Base-by-base conservation (phyloP, 345 rosid genomes). In the Murraya paniculata region DNA sequence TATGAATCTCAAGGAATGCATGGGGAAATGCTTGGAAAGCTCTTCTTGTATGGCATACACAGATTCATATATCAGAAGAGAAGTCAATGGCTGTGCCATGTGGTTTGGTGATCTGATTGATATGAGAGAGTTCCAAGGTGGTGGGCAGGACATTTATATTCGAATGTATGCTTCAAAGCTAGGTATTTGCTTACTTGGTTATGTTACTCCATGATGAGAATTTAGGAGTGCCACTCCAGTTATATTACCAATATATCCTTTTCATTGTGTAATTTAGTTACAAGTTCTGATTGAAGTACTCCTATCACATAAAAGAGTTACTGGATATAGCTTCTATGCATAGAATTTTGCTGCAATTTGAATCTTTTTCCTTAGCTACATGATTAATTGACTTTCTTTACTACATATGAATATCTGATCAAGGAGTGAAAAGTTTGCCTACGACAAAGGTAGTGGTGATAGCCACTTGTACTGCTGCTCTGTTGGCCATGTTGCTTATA, bases 131-230 rank as follows among this genome's bases (percentile, higher is more conserved):
- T 72, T 71, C 2, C 4, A 78, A 45, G 74, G 25, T 16, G 82
- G 77, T 19, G 91, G 85, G 67, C 82, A 86, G 39, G 86, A 81
- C 78, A 77, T 88, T 6, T 83, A 70, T 19, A 78, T 88, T 50
- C 76, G 88, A 78, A 78, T 85, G 85, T 81, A 85, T 30, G 84
- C 88, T 72, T 79, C 87, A 6, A 85, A 87, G 68, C 33, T 78
- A 79, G 90, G 89, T 86, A 82, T 16, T 73, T 7, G 2, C 19
- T 62, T 16, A 18, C 6, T 62, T 7, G 0, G 6, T 64, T 64
- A 18, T 59, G 3, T 66, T 3, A 19, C 48, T 66, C 27, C 27
- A 9, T 35, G 2, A n/a, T 45, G 56, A 45, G 24, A 27, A 67
- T 38, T 21, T n/a, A 7, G 45, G 36, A 3, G 35, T 36, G 9